Conservation (phyloP, 805 yeast genomes). For the Huiozyma naganishii region DNA sequence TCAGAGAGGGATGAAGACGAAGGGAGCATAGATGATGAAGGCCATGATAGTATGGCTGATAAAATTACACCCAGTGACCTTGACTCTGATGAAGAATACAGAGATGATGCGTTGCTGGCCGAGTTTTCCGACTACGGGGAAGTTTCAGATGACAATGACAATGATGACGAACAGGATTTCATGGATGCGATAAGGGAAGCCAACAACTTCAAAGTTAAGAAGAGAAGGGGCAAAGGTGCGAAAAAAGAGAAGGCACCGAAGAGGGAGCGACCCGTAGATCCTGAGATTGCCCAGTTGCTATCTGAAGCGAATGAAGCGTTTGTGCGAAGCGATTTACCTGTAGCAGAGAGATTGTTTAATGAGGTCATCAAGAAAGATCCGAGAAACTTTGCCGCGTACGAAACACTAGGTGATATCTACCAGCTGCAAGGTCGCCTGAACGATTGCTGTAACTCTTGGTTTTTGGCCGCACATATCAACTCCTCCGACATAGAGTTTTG, state of each 20-base stretch:
- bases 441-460: conserved; percentile 73
- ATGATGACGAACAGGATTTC: conserved; percentile 35
- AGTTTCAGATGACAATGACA: conserved; percentile 17
- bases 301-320: conserved; percentile 75
- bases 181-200: conserved; percentile 60
- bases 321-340: conserved; percentile 49
- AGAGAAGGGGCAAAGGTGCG: conserved; percentile 27
- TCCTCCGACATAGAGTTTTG: conserved; percentile 71
- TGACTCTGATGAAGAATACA: not conserved
- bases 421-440: conserved; percentile 52
- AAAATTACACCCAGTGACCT: not conserved
- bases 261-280: conserved; percentile 42
- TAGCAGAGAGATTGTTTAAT: conserved; percentile 47
- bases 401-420: conserved; percentile 78
- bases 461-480: conserved; percentile 67
- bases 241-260: conserved; percentile 21
- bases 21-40: conserved; percentile 5
- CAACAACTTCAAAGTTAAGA: conserved; percentile 42
- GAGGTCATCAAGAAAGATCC: conserved; percentile 73
- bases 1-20: not conserved
- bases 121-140: conserved; percentile 30
- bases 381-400: conserved; percentile 72
- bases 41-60: conserved; percentile 4
- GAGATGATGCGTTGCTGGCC: conserved; percentile 29
- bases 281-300: conserved; percentile 56